Conservation (phyloP, 2,329 filamentous ascomycete species). For the Verticillium nonalfalfae region DNA sequence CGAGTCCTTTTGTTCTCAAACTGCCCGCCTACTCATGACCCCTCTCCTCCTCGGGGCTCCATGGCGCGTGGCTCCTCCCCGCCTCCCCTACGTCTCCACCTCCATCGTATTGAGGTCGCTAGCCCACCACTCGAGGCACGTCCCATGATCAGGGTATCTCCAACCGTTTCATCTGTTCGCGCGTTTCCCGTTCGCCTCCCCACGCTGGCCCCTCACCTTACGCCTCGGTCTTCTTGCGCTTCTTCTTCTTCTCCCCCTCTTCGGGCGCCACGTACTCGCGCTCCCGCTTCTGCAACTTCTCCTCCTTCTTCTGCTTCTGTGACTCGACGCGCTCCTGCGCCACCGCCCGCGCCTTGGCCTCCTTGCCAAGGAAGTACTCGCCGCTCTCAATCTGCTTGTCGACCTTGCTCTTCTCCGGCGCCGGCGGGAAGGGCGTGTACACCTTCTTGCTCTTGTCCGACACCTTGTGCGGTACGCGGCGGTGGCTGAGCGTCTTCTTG, state of each 20-base stretch:
- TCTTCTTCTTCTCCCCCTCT: slow-evolving; percentile 61
- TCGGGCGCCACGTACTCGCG: slow-evolving; percentile 83
- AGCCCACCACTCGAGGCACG: neutral
- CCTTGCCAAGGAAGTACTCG: slow-evolving; percentile 92
- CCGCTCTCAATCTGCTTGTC: slow-evolving; percentile 96
- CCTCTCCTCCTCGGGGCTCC: too few species aligned
- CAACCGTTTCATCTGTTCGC: neutral
- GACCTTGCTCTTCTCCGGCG: slow-evolving; percentile 98
- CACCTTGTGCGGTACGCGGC: slow-evolving; percentile 75
- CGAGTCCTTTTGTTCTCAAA: neutral
- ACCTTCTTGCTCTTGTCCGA: slow-evolving; percentile 89
- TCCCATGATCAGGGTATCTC: neutral
- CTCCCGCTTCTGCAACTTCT: slow-evolving; percentile 79
- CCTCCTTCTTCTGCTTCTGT: slow-evolving; percentile 81
- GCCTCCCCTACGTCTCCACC: neutral
- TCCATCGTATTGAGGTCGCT: neutral
- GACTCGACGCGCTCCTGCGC: slow-evolving; percentile 77
- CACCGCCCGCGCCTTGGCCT: slow-evolving; percentile 78
- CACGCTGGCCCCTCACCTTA: slow-evolving; percentile 10
- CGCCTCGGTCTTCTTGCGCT: slow-evolving; percentile 49
- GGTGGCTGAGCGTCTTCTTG: slow-evolving; percentile 81
- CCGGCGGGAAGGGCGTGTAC: slow-evolving; percentile 95
- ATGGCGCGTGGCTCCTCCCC: too few species aligned
- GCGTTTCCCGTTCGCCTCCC: neutral
- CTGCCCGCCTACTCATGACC: too few species aligned